Base-by-base conservation (phyloP, 177 flowering plant species). In the Vitis hybrid region DNA sequence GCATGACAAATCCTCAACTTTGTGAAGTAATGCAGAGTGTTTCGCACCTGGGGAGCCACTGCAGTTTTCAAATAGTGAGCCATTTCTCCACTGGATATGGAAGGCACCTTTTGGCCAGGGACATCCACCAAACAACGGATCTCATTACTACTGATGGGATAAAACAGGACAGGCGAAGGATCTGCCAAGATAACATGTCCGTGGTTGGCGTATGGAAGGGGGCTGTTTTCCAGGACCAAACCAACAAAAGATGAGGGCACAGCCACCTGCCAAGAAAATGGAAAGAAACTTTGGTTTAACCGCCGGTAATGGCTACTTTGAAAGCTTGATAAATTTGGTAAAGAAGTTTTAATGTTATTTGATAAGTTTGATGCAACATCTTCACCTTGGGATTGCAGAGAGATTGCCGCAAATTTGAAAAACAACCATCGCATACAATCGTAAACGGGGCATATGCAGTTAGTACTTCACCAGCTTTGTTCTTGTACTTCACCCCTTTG, bases 41-140 rank as follows among this genome's bases (percentile, higher is more conserved):
- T 41, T 41, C 1, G 0, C 46, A 66, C 65, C 72, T 69, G 72
- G 9, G 73, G 62, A 71, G 73, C 66, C 2, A 63, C 62, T 0
- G 18, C n/a, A 32, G 59, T 30, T 55, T 71, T 71, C 54, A 71
- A 14, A 63, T 71, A 71, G 53, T 9, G 54, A 46, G 61, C 53
- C 67, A 71, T 53, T 55, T 71, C 67, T 3, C 67, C 73, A 57
- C 54, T 71, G 3, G 73, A 52, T 27, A 71, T 35, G 53, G 73
- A 63, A 18, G 73, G 73, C 3, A 62, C 51, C 12, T 71, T 71
- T 14, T 71, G 73, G 50, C 73, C 61, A 18, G 73, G 73, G 1
- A 71, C 54, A 48, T 71, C 73, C 20, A 71, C 73, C 27, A 71
- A 52, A 20, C 73, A 71, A 3, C 73, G 73, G 20, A 71, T 60